These are phyloP conservation scores for Pseudofabraea citricarpa DNA, from an alignment of 2,329 filamentous ascomycete genomes.

Conservation along the genomic window DNA sequence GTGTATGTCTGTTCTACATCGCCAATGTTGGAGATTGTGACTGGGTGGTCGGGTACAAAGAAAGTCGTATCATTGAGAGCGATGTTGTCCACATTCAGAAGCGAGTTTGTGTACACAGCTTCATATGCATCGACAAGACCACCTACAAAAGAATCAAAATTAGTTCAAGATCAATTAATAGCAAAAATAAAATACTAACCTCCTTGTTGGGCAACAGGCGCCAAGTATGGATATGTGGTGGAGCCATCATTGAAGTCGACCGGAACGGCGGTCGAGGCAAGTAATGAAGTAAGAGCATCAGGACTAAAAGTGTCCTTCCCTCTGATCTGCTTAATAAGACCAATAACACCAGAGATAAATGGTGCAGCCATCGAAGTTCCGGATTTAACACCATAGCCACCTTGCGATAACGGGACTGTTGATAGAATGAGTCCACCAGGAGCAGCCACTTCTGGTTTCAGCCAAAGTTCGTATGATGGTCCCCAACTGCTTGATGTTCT, in stretches of 20 bases:
- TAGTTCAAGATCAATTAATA: not conserved
- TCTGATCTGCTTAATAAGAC: not conserved
- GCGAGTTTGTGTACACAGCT: not conserved
- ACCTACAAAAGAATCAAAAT: not conserved
- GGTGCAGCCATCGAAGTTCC: slow-evolving; percentile 31
- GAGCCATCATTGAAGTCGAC: not conserved
- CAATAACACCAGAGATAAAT: slow-evolving; percentile 15
- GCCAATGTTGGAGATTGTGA: not conserved
- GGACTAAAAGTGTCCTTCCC: not conserved
- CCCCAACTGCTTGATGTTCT: slow-evolving; percentile 1
- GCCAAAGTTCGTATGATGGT: slow-evolving; percentile 1
- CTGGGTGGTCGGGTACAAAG: not conserved
- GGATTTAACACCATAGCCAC: slow-evolving; percentile 27
- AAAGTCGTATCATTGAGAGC: not conserved
- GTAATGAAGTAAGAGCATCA: not conserved
- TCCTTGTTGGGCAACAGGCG: slow-evolving; percentile 1
- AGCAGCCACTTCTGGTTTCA: slow-evolving; percentile 15
- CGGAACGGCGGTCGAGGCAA: not conserved
- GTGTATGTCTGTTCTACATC: not conserved
- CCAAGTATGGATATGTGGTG: not conserved
- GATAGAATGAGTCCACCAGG: slow-evolving; percentile 29
- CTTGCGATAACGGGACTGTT: slow-evolving; percentile 15
- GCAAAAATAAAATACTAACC: not conserved
- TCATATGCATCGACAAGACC: not conserved
- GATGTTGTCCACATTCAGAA: not conserved